Base-by-base conservation (phyloP, 73 alveolate species). In the Vitrella brassicaformis region DNA sequence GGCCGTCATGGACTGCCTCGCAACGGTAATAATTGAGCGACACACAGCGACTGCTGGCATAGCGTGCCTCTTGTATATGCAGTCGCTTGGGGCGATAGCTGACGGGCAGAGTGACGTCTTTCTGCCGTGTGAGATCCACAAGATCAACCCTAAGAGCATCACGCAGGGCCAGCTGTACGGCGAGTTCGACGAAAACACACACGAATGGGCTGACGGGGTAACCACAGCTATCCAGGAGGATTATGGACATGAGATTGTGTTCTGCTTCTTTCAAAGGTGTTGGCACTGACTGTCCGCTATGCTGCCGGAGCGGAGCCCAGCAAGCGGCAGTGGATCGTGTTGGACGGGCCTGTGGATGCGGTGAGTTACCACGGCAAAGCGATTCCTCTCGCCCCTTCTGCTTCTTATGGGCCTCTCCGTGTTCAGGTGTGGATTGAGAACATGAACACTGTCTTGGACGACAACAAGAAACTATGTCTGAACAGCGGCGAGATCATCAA, bases 321-420 rank as follows among this genome's bases (percentile, higher is more conserved):
- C 66, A 92, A 86, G 56, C 86, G 92, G 74, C 90, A 94, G 83
- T 94, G 98, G 98, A 90, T 94, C 85, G 85, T 92, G 68, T 92
- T 95, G 80, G 99, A 97, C 88, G 99, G 99, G 10, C 99, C 99
- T 26, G 98, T 97, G 47, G 99, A 97, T 85, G 97, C 99, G 0
- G 88, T 92, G 31, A n/a, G n/a, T n/a, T n/a, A n/a, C n/a, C n/a
- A n/a, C n/a, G n/a, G n/a, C n/a, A n/a, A n/a, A n/a, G n/a, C n/a
- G n/a, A n/a, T n/a, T n/a, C n/a, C n/a, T n/a, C n/a, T n/a, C n/a
- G n/a, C n/a, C n/a, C n/a, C n/a, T n/a, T n/a, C n/a, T n/a, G n/a
- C n/a, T n/a, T n/a, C n/a, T n/a, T n/a, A n/a, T n/a, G n/a, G n/a
- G n/a, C n/a, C n/a, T n/a, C n/a, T n/a, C n/a, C n/a, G n/a, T n/a